These are phyloP conservation scores for Heterobasidion parviporum DNA, from an alignment of 1,284 basidiomycete species.

Conservation along the genomic window DNA sequence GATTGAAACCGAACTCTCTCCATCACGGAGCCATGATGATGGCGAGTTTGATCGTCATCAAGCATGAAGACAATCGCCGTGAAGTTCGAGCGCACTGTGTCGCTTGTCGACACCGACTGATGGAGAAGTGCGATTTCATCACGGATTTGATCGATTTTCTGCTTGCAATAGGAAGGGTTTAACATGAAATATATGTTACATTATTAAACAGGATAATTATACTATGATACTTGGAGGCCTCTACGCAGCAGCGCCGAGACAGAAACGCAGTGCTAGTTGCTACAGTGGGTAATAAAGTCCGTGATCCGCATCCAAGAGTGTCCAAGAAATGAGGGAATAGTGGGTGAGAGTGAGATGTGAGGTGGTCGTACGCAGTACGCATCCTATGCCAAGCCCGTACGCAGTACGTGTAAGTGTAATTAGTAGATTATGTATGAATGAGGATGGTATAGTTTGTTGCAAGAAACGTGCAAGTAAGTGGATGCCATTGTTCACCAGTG, in stretches of 20 bases:
- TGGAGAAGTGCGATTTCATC: too few species aligned
- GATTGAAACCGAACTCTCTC: too few species aligned
- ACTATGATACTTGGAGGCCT: background rate
- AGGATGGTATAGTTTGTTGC: background rate
- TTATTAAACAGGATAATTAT: too few species aligned
- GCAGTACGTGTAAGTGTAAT: background rate
- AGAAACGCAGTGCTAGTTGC: constrained; percentile 10
- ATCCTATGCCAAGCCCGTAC: background rate
- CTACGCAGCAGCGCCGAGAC: background rate
- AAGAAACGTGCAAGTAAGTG: background rate
- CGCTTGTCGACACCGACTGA: too few species aligned
- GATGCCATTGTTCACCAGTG: constrained; percentile 29
- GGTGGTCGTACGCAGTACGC: background rate
- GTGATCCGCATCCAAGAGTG: background rate
- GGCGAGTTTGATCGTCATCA: too few species aligned
- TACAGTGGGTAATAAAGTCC: constrained; percentile 8
- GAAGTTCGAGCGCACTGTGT: too few species aligned
- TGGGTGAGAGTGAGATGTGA: background rate
- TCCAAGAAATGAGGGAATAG: too few species aligned
- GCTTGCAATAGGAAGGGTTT: too few species aligned
- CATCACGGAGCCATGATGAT: too few species aligned
- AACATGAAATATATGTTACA: too few species aligned
- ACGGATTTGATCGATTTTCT: too few species aligned
- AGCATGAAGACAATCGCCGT: too few species aligned
- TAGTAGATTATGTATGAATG: background rate